Percentiles rank a stretch among this genome's conserved stretches.
Conservation (phyloP, 2,329 filamentous ascomycete species). For the Didymella pinodella region DNA sequence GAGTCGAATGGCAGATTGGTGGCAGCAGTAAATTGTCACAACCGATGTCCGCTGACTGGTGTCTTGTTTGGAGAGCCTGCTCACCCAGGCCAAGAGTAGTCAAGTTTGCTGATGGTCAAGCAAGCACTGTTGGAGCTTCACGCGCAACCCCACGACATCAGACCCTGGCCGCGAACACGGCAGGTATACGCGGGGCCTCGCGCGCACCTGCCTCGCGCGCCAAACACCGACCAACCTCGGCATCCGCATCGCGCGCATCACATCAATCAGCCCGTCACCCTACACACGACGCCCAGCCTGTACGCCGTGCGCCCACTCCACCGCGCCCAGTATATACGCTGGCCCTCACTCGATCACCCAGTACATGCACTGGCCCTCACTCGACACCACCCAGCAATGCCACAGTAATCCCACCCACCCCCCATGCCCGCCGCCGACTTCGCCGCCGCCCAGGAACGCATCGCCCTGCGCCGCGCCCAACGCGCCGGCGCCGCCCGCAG, state of each 20-base stretch:
- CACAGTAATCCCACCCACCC: slow-evolving; percentile 2
- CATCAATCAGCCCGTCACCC: slow-evolving; percentile 33
- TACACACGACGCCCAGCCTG: background rate
- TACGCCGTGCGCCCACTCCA: too few species aligned
- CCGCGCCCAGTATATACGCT: too few species aligned
- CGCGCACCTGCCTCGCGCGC: slow-evolving; percentile 13
- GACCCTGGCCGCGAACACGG: background rate
- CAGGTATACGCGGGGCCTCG: slow-evolving; percentile 7
- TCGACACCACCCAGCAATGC: background rate
- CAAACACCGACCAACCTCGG: slow-evolving; percentile 36
- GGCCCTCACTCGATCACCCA: background rate
- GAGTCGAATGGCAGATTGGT: background rate
- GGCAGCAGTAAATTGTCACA: background rate
- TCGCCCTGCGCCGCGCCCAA: slow-evolving; percentile 79
- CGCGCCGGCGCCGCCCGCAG: slow-evolving; percentile 73
- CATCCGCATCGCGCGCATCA: slow-evolving; percentile 23
- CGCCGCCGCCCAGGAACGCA: slow-evolving; percentile 85
- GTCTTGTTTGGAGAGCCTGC: slow-evolving; percentile 26
- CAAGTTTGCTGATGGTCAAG: background rate
- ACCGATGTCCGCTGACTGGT: background rate
- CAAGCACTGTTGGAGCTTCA: background rate
- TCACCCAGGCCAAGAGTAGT: slow-evolving; percentile 36
- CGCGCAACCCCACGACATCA: slow-evolving; percentile 1
- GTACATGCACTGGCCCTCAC: slow-evolving; percentile 6
- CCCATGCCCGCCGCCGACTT: slow-evolving; percentile 69